A percentile compares a stretch with the other conserved stretches of the same genome.
Conservation (phyloP, 768 basidiomycete genomes). For the Trametes meyenii region DNA sequence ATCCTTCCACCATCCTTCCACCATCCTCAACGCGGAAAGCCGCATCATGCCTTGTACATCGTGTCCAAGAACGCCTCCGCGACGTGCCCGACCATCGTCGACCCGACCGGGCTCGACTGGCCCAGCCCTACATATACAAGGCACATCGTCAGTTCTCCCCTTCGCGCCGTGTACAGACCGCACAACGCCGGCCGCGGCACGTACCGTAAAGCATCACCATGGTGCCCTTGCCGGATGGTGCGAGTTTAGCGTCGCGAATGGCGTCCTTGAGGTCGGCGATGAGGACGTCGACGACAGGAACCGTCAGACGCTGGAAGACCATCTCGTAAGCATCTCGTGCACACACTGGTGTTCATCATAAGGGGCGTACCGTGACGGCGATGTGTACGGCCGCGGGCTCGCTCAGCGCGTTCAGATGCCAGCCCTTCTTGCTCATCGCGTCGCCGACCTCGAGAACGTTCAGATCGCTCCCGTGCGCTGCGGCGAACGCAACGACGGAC, state of each 20-base stretch:
- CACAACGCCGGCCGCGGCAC: conserved; percentile 27
- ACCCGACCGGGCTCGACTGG: conserved; percentile 80
- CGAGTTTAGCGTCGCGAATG: conserved; percentile 68
- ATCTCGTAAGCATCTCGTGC: not conserved
- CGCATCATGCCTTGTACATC: conserved; percentile 70
- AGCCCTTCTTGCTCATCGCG: conserved; percentile 80
- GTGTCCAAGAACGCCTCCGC: conserved; percentile 83
- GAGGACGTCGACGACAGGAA: conserved; percentile 73
- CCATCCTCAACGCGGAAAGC: not conserved
- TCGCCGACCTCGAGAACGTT: conserved; percentile 92
- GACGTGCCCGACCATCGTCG: conserved; percentile 74
- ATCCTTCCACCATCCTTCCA: not conserved
- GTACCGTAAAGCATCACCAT: conserved; percentile 93
- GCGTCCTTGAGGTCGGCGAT: conserved; percentile 82
- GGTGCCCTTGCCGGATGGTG: conserved; percentile 71
- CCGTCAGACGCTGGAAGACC: conserved; percentile 68
- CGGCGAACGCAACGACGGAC: conserved; percentile 88
- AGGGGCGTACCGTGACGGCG: conserved; percentile 74
- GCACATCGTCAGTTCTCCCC: conserved; percentile 1
- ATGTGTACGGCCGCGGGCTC: conserved; percentile 88
- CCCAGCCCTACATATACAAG: conserved; percentile 62
- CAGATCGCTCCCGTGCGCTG: conserved; percentile 53
- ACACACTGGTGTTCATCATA: not conserved
- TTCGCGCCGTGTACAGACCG: not conserved
- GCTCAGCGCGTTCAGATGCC: conserved; percentile 88